Evolutionary conservation across 2,329 filamentous ascomycete genomes (phyloP), one percentile per base, ranked within the genome.

Genomic region (Claviceps capensis): DNA sequence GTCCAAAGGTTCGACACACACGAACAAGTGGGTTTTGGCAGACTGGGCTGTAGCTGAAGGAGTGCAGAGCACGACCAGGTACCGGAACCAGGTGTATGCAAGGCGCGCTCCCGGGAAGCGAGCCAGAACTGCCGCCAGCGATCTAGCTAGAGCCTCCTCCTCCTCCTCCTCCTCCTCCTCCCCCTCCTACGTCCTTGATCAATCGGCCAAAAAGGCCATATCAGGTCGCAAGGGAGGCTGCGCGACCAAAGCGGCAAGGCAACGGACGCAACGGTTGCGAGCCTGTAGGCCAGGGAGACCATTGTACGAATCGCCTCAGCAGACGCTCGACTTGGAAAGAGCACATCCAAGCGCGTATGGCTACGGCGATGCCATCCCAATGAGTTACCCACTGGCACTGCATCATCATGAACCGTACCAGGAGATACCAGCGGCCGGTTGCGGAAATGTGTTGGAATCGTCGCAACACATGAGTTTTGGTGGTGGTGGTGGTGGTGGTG

Each of bases 1-100:
- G 19, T 13, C 47, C 34, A 59, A 66, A 7, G 67, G 72, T 47
- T 71, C 76, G 19, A 78, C 85, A 62, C 89, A 85, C 63, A 78
- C 79, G 2, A 82, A 78, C 48, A 79, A 85, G 65, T 97, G 91
- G 91, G 77, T 82, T 44, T 72, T 97, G 26, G 82, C 83, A 38
- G 71, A 80, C 1, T 81, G 83, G 65, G 87, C 88, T 0, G 69
- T 88, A 36, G 67, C 69, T 19, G 70, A 84, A 23, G 86, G 87
- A 26, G 86, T 96, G 48, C 81, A 89, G 66, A 91, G 88, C 53
- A 97, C 91, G 0, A 96, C 91, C 1, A 73, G 84, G 57, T 89
- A 86, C 65, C 79, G 85, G 57, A 83, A 82, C 58, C 64, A 61
- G 26, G 69, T 69, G 54, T 60, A 69, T 23, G 47, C 59, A 14